phyloP scores from a whole-genome alignment of 331 rosid species.

The Acacia pycnantha region DNA sequence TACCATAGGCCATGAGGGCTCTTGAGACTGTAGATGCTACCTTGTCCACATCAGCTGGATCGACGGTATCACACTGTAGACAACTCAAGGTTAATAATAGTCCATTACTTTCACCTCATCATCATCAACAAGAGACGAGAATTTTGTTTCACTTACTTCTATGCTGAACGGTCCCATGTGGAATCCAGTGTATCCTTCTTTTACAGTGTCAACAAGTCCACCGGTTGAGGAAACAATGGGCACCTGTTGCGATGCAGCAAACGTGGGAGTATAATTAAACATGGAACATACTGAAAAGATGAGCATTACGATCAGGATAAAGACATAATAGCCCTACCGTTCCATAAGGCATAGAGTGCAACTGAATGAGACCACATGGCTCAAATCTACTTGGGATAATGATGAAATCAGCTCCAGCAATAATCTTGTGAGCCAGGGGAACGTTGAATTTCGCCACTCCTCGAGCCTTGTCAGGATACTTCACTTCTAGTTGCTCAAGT shows the following conservation, averaged over 20 bases:
- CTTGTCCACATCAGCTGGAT: conserved; percentile 71
- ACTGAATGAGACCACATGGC: conserved; percentile 84
- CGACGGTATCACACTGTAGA: conserved; percentile 68
- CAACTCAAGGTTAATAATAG: conserved; percentile 6
- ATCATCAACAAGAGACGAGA: conserved; percentile 4
- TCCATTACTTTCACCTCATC: conserved; percentile 2
- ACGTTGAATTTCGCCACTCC: conserved; percentile 61
- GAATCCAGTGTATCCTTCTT: conserved; percentile 84
- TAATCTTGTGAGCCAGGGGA: conserved; percentile 72
- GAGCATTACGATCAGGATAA: not conserved
- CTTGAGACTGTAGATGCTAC: conserved; percentile 48
- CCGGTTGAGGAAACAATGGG: conserved; percentile 88
- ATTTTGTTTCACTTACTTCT: conserved; percentile 47
- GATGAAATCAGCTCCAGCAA: conserved; percentile 68
- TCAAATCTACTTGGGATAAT: conserved; percentile 76
- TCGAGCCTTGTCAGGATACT: conserved; percentile 54
- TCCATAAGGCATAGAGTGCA: conserved; percentile 81
- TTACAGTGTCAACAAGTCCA: conserved; percentile 92
- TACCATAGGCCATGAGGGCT: conserved; percentile 53
- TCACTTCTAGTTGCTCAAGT: conserved; percentile 48
- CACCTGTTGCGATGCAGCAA: conserved; percentile 42
- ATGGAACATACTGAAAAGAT: not conserved
- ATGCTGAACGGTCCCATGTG: conserved; percentile 63
- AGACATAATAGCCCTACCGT: conserved; percentile 41
- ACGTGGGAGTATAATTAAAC: not conserved